Evolutionary conservation across 1,139 yeast genomes (phyloP).

Genomic region (Suhomyces atakaporum): DNA sequence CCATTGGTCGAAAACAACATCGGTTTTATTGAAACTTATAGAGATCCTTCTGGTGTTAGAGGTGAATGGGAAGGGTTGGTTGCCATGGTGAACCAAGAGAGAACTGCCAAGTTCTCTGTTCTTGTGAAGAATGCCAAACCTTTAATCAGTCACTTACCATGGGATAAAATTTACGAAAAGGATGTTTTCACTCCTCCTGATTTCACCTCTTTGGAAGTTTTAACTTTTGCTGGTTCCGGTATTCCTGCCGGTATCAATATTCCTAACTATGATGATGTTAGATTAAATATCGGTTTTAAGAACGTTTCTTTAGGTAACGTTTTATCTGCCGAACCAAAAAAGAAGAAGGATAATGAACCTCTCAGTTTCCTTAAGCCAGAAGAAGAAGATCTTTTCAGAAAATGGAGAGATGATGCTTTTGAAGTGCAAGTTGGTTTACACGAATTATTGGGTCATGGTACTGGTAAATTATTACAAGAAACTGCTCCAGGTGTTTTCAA

Average conservation of each 20-base stretch:
- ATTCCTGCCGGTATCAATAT: constrained; percentile 92
- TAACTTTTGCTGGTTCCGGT: constrained; percentile 88
- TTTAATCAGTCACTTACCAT: constrained; percentile 70
- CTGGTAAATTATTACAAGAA: constrained; percentile 78
- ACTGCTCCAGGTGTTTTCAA: constrained; percentile 64
- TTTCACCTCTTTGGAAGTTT: constrained; percentile 84
- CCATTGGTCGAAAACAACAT: constrained; percentile 84
- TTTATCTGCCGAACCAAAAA: constrained; percentile 62
- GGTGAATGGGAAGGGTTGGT: constrained; percentile 95
- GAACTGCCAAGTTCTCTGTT: constrained; percentile 75
- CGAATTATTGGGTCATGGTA: constrained; percentile 89
- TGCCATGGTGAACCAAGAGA: constrained; percentile 87
- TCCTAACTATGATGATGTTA: constrained; percentile 88
- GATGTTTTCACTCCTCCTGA: constrained; percentile 90
- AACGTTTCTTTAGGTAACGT: constrained; percentile 89
- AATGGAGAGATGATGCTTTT: constrained; percentile 79
- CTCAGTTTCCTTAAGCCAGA: constrained; percentile 61
- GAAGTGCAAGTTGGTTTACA: constrained; percentile 94
- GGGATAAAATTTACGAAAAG: constrained; percentile 76
- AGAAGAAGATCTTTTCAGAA: constrained; percentile 59
- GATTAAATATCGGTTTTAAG: constrained; percentile 81
- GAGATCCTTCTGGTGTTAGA: constrained; percentile 89
- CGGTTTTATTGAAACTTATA: constrained; percentile 88
- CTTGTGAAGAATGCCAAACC: constrained; percentile 67
- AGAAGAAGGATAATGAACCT: constrained; percentile 66